phyloP scores from a whole-genome alignment of 352 stramenopile genomes.

The Globisporangium paroecandrum region DNA sequence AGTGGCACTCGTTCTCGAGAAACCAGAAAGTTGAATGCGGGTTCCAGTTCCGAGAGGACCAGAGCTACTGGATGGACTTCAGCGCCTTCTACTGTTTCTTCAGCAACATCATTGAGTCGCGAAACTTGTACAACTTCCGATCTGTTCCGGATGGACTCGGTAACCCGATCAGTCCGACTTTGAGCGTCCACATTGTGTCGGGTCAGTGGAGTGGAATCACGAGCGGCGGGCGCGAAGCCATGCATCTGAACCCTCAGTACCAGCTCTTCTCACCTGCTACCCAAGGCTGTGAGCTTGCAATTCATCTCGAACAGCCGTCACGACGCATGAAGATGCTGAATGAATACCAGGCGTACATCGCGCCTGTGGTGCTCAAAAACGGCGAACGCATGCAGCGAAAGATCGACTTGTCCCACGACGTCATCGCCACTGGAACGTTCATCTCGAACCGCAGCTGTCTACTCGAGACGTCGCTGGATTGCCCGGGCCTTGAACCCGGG shows the following conservation, averaged over 20 bases:
- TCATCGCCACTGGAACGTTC: constrained; percentile 79
- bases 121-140: constrained; percentile 82
- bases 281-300: constrained; percentile 42
- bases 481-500: constrained; percentile 23
- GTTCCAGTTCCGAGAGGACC: constrained; percentile 78
- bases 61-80: constrained; percentile 84
- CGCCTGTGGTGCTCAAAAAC: constrained; percentile 75
- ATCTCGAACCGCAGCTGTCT: constrained; percentile 83
- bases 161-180: constrained; percentile 50
- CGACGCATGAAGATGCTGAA: constrained; percentile 68
- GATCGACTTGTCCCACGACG: constrained; percentile 76
- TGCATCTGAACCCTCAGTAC: constrained; percentile 86
- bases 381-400: constrained; percentile 63
- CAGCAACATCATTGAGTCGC: constrained; percentile 67
- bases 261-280: constrained; percentile 67
- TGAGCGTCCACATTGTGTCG: constrained; percentile 70
- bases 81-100: constrained; percentile 79
- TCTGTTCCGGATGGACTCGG: constrained; percentile 57
- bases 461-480: constrained; percentile 47
- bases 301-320: constrained; percentile 75
- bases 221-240: constrained; percentile 67
- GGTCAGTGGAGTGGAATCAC: constrained; percentile 83
- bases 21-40: constrained; percentile 70
- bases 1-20: constrained; percentile 72
- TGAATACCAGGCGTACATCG: constrained; percentile 77